phyloP scores from a whole-genome alignment of 2,329 filamentous ascomycete genomes.

The Pestalotiopsis sp. region DNA sequence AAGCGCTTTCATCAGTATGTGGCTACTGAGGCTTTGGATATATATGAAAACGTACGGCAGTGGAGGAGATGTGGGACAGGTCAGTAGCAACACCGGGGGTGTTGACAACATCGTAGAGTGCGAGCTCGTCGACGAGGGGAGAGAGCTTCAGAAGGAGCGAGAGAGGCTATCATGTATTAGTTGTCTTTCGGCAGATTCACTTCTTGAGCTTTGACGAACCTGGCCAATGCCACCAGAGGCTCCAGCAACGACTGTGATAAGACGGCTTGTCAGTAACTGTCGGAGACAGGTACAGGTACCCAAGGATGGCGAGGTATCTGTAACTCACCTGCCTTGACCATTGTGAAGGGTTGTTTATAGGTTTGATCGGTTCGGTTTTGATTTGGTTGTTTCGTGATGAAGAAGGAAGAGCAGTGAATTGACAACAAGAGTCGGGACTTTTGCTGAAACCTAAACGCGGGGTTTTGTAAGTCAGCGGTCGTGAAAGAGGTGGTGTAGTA shows the following conservation, averaged over 20 bases:
- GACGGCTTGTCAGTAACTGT: background rate
- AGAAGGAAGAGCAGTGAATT: background rate
- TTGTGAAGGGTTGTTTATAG: conserved; percentile 26
- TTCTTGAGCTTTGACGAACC: conserved; percentile 54
- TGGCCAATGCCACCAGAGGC: conserved; percentile 97
- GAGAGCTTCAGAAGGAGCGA: conserved; percentile 94
- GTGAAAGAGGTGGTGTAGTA: background rate
- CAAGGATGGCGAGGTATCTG: background rate
- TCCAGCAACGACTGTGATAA: conserved; percentile 73
- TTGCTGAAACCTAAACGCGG: conserved; percentile 8
- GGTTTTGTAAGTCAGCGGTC: conserved; percentile 1
- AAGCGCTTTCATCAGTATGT: conserved; percentile 30
- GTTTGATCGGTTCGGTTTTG: background rate
- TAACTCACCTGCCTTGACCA: conserved; percentile 60
- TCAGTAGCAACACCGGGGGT: conserved; percentile 95
- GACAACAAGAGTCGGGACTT: conserved; percentile 1
- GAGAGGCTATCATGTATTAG: conserved; percentile 66
- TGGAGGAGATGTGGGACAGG: conserved; percentile 94
- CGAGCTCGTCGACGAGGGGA: conserved; percentile 86
- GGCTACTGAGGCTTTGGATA: background rate
- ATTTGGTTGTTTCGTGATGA: background rate
- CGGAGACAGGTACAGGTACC: background rate
- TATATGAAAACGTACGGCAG: conserved; percentile 61
- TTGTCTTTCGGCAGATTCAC: background rate
- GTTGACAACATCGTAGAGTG: conserved; percentile 99